Evolutionary conservation across 768 basidiomycete genomes (phyloP), one percentile per base, ranked within the genome.

Genomic region (Gautieria morchelliformis): DNA sequence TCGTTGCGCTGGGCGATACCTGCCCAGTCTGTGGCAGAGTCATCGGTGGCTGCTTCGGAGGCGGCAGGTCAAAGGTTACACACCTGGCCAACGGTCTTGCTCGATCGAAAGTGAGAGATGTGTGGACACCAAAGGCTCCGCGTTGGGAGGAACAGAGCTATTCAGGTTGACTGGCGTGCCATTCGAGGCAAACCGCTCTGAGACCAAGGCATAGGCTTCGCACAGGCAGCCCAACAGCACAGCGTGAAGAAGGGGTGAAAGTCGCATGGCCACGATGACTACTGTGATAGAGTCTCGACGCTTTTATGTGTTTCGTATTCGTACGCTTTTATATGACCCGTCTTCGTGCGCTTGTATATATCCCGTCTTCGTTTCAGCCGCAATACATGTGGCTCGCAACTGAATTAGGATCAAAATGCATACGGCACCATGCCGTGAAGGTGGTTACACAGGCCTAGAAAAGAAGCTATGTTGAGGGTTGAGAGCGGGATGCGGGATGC

Each of bases 1-100:
- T 75, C 58, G 63, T 87, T 86, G 35, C 70, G 72, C 3, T 74
- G 68, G 6, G 62, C 58, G 10, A 72, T 73, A 1, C 86, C 85
- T 11, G 70, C 69, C 85, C 85, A 88, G 59, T 85, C 84, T 10
- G 30, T 24, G n/a, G 24, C 32, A 55, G 30, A 24, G 12, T 27
- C 15, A 44, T 24, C 24, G n/a, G 15, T 11, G 52, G 14, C 30
- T 37, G 35, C 22, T 53, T 30, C 20, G 35, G 35, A 9, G 4
- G 8, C 35, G 4, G 10, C 35, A 37, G 35, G 35, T 10, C 35
- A 37, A 37, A 37, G 27, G 4, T 9, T 37, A 39, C 56, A 20
- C 37, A 57, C 56, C 56, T 10, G 56, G 56, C 56, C 56, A 57
- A 5, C 56, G 27, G 24, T 57, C 56, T 37, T 57, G 56, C 37